Evolutionary conservation across 139 green algal species (phyloP).

Genomic region (Axilococcus clingmanii): DNA sequence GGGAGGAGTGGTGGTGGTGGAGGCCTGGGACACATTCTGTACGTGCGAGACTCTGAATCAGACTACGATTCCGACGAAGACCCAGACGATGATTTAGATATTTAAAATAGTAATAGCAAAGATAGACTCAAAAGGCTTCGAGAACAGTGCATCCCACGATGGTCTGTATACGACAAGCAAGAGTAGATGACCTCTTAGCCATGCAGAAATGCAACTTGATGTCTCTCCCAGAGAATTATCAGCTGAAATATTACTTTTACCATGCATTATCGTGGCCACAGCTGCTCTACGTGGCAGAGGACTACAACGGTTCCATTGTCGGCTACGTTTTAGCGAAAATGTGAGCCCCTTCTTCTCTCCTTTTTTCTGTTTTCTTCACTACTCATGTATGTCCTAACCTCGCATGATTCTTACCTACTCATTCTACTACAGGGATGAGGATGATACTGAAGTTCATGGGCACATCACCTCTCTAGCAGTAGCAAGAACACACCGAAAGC

Average conservation of each 20-base stretch:
- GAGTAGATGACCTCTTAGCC: slow-evolving; percentile 81
- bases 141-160: slow-evolving; percentile 34
- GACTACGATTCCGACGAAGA: slow-evolving; percentile 64
- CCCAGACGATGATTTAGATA: slow-evolving; percentile 70
- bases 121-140: neutral
- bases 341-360: slow-evolving; percentile 29
- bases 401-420: neutral
- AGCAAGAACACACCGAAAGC: slow-evolving; percentile 86
- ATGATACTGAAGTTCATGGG: slow-evolving; percentile 69
- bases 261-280: slow-evolving; percentile 98
- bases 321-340: slow-evolving; percentile 99
- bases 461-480: slow-evolving; percentile 98
- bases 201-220: slow-evolving; percentile 97
- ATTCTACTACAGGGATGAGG: slow-evolving; percentile 73
- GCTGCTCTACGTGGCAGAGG: slow-evolving; percentile 94
- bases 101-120: slow-evolving; percentile 27
- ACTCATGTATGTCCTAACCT: neutral
- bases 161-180: slow-evolving; percentile 91
- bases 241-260: slow-evolving; percentile 99
- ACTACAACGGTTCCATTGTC: slow-evolving; percentile 93
- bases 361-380: neutral
- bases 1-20: slow-evolving; percentile 10
- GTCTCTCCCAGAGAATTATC: slow-evolving; percentile 97
- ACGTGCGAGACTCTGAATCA: slow-evolving; percentile 56
- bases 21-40: slow-evolving; percentile 60